These are phyloP conservation scores for Amanita subjunquillea DNA, from an alignment of 768 basidiomycete species.

Conservation along the genomic window DNA sequence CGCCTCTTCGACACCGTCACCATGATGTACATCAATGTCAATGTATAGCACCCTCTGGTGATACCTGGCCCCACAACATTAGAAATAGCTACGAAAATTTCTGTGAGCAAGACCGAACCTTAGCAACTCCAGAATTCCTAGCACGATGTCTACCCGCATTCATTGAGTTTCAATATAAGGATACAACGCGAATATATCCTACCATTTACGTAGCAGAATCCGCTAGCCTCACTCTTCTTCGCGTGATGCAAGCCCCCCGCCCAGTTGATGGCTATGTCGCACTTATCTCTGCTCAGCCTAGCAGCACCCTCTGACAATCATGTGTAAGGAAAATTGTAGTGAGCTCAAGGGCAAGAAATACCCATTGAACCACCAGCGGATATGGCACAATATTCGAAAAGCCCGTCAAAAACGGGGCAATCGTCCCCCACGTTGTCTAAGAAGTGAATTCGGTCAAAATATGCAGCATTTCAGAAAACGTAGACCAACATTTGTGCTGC, in stretches of 20 bases:
- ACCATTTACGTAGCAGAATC: constrained; percentile 99
- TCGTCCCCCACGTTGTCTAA: constrained; percentile 97
- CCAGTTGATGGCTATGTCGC: constrained; percentile 99
- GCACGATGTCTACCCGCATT: constrained; percentile 73
- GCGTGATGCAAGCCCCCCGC: constrained; percentile 98
- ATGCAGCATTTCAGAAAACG: background rate
- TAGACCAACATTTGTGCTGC: constrained; percentile 79
- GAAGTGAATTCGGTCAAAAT: background rate
- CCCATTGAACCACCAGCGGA: constrained; percentile 99
- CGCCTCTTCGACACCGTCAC: constrained; percentile 98
- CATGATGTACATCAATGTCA: constrained; percentile 98
- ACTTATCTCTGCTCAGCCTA: constrained; percentile 88
- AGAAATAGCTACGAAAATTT: background rate
- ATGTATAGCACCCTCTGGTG: constrained; percentile 94
- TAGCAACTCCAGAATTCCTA: constrained; percentile 90
- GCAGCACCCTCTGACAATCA: constrained; percentile 85
- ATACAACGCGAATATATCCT: background rate
- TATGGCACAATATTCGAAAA: constrained; percentile 98
- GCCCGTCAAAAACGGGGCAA: constrained; percentile 95
- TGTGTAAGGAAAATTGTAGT: background rate
- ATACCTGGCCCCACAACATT: constrained; percentile 42
- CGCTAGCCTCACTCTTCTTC: constrained; percentile 98
- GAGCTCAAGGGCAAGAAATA: constrained; percentile 24
- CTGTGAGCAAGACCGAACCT: constrained; percentile 34
- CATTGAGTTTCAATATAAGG: background rate